Evolutionary conservation across 306 rosid species (phyloP).

Genomic region (Cotoneaster glaucophyllus): DNA sequence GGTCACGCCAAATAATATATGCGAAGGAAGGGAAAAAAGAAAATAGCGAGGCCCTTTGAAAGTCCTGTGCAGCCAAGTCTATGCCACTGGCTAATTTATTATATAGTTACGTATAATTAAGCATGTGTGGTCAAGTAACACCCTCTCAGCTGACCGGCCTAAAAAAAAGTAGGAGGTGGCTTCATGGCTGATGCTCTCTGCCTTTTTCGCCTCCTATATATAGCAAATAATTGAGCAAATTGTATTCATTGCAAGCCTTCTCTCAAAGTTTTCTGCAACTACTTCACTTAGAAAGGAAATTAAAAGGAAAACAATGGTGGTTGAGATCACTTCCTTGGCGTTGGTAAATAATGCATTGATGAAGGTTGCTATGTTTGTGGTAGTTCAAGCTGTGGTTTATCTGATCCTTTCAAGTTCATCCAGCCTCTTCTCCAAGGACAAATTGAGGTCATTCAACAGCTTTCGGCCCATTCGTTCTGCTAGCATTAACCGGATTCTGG

Average conservation of each 20-base stretch:
- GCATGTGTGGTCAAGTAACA: background rate
- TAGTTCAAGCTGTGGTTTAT: slow-evolving; percentile 23
- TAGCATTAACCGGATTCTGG: slow-evolving; percentile 8
- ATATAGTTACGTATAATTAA: background rate
- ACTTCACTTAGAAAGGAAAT: background rate
- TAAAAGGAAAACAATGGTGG: background rate
- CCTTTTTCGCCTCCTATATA: background rate
- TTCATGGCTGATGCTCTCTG: background rate
- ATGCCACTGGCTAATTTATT: background rate
- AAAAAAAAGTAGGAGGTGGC: background rate
- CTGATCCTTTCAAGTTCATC: slow-evolving; percentile 23
- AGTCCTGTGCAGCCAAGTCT: background rate
- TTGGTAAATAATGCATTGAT: background rate
- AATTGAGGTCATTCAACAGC: slow-evolving; percentile 14
- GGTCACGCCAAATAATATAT: too few species aligned
- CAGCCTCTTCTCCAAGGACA: slow-evolving; percentile 19
- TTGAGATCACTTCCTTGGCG: background rate
- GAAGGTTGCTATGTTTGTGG: slow-evolving; percentile 20
- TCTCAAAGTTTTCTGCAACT: background rate
- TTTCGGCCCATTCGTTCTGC: slow-evolving; percentile 13
- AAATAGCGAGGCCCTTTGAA: background rate
- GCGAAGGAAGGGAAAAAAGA: background rate
- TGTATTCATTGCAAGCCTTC: background rate
- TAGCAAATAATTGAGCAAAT: background rate
- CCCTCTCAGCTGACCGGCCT: background rate